Evolutionary conservation across 2,329 filamentous ascomycete species (phyloP).

Genomic region (Colletotrichum acutatum): DNA sequence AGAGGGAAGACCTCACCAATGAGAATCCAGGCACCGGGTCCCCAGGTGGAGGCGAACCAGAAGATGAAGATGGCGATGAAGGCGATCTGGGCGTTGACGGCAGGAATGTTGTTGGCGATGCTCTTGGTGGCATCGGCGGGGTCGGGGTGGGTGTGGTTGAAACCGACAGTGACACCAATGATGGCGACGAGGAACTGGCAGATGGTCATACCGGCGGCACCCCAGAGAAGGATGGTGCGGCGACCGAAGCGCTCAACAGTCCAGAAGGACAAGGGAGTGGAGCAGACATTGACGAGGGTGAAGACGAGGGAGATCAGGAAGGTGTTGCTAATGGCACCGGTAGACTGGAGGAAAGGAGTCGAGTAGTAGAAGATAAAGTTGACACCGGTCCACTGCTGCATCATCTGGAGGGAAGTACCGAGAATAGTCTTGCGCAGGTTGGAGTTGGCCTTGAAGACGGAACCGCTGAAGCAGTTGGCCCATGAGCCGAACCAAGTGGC

Average conservation of each 20-base stretch:
- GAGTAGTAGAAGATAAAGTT: constrained; percentile 95
- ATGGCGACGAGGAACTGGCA: constrained; percentile 91
- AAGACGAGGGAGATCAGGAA: constrained; percentile 90
- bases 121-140: constrained; percentile 49
- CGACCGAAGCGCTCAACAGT: constrained; percentile 85
- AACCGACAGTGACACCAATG: constrained; percentile 71
- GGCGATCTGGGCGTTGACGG: constrained; percentile 78
- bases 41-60: constrained; percentile 92
- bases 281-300: constrained; percentile 87
- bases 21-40: constrained; percentile 82
- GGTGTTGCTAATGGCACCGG: constrained; percentile 78
- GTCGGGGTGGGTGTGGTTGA: constrained; percentile 60
- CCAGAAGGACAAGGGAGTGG: constrained; percentile 89
- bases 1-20: constrained; percentile 93
- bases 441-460: constrained; percentile 70
- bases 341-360: constrained; percentile 84
- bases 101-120: constrained; percentile 64
- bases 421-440: constrained; percentile 78
- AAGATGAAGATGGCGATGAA: constrained; percentile 95
- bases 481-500: constrained; percentile 75
- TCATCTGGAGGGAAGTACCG: constrained; percentile 81
- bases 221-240: constrained; percentile 81
- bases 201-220: constrained; percentile 83
- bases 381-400: constrained; percentile 86
- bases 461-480: constrained; percentile 74